Evolutionary conservation across 2,329 filamentous ascomycete species (phyloP), one percentile per base, ranked within the genome.

Genomic region (Penicillium sp.): DNA sequence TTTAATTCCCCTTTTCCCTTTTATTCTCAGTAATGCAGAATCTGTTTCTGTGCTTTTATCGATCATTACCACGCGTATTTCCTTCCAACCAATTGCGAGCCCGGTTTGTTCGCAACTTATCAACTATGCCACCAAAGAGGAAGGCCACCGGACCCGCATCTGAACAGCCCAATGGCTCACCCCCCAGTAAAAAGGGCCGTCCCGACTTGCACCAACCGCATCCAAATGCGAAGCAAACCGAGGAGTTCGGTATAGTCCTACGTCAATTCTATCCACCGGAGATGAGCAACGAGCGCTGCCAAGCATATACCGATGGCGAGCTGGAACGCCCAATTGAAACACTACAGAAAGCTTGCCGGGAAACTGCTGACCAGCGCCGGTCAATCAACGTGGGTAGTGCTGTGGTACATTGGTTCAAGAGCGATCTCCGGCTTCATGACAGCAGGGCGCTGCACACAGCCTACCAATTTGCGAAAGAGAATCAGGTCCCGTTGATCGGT

Each of bases 371-470:
- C 0, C 71, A 75, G 37, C 82, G 89, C 9, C 77, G 80, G 29
- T 73, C 77, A 1, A 81, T 89, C 13, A 61, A 76, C 1, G 77
- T 81, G 0, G 83, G 84, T 31, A 78, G 84, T 27, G 85, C 87
- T 0, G 88, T 96, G 0, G 84, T 96, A 0, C 90, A 96, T 75
- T 96, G 92, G 92, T 96, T 93, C 79, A 95, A 94, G 75, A 86
- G 84, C 68, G 93, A 96, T 71, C 75, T 96, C 50, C 83, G 92
- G 3, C 80, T 83, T 2, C 73, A 77, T 0, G 93, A 97, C 72
- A 96, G 96, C 71, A 88, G 84, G 9, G 84, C 84, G 0, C 74
- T 96, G 25, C 81, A 83, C 35, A 74, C 86, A 60, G 92, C 92
- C 0, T 86, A 84, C 55, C 77, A 86, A 57, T 81, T 82, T 49